A percentile compares a stretch with the other conserved stretches of the same genome.
These are phyloP conservation scores for Starmerella vitae DNA, from an alignment of 805 yeast species.

Conservation along the genomic window DNA sequence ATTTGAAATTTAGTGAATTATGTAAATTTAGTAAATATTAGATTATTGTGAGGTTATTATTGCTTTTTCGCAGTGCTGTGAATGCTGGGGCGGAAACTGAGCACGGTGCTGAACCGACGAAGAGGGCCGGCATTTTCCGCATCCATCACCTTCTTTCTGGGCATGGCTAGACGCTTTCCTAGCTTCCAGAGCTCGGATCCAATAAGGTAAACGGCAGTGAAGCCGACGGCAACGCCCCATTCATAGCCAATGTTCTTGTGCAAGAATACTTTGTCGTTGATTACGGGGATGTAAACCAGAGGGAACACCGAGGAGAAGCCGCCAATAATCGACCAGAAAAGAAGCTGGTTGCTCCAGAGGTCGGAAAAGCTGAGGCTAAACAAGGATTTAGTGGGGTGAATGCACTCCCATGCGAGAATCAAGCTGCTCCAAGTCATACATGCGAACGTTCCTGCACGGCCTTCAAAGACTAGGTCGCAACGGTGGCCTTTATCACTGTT, in stretches of 20 bases:
- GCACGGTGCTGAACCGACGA: no score
- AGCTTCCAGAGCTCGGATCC: conserved; percentile 59
- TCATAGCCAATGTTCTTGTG: conserved; percentile 62
- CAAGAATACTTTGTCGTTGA: conserved; percentile 59
- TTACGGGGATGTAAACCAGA: conserved; percentile 77
- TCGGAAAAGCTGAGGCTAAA: conserved; percentile 53
- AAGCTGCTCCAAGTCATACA: conserved; percentile 81
- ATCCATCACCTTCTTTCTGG: no score
- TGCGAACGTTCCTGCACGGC: conserved; percentile 66
- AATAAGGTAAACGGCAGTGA: conserved; percentile 42
- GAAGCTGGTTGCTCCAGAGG: conserved; percentile 58
- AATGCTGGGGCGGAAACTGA: no score
- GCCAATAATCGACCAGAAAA: conserved; percentile 65
- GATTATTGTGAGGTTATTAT: no score
- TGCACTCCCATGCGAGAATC: conserved; percentile 72
- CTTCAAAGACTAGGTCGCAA: conserved; percentile 55
- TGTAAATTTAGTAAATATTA: no score
- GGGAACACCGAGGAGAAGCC: conserved; percentile 69
- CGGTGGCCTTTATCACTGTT: conserved; percentile 35
- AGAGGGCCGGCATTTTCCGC: no score
- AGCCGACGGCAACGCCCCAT: conserved; percentile 60
- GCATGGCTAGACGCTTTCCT: conserved; percentile 53
- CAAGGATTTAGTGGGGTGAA: conserved; percentile 55
- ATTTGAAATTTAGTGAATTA: no score
- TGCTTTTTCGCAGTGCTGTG: no score